Conservation (phyloP, 306 rosid genomes). For the Cicer chorassanicum region DNA sequence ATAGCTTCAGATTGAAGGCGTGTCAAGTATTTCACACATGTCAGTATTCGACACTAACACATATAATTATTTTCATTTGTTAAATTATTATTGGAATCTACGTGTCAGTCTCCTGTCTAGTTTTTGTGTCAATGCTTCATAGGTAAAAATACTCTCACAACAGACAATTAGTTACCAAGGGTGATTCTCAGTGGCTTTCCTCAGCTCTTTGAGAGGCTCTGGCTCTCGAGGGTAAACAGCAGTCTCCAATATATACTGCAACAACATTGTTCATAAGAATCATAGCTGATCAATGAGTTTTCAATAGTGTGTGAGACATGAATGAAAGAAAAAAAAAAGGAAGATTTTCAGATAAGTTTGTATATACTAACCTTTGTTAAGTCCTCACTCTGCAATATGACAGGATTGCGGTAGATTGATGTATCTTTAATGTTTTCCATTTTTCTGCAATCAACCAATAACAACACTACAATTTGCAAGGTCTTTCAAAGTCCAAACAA, state of each 20-base stretch:
- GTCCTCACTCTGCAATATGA: constrained; percentile 54
- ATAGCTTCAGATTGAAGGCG: too few species aligned
- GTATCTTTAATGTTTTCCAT: constrained; percentile 47
- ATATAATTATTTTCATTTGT: too few species aligned
- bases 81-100: too few species aligned
- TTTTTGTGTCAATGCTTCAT: background rate
- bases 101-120: too few species aligned
- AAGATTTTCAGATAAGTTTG: background rate
- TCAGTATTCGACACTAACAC: too few species aligned
- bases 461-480: background rate
- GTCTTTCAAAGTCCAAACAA: background rate
- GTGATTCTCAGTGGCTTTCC: constrained; percentile 49
- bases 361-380: constrained; percentile 42
- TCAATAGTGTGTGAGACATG: background rate
- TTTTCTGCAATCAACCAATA: constrained; percentile 31
- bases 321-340: background rate
- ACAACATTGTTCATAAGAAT: constrained; percentile 3
- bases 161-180: constrained; percentile 48
- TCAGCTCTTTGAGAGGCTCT: constrained; percentile 59
- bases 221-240: constrained; percentile 71
- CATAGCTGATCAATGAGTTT: constrained; percentile 1
- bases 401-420: constrained; percentile 18
- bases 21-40: too few species aligned
- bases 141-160: background rate
- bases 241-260: constrained; percentile 64